Percentiles rank a stretch among this genome's conserved stretches.
Evolutionary conservation across 1,284 basidiomycete species (phyloP).

Genomic region (Cystobasidiaceae sp.): DNA sequence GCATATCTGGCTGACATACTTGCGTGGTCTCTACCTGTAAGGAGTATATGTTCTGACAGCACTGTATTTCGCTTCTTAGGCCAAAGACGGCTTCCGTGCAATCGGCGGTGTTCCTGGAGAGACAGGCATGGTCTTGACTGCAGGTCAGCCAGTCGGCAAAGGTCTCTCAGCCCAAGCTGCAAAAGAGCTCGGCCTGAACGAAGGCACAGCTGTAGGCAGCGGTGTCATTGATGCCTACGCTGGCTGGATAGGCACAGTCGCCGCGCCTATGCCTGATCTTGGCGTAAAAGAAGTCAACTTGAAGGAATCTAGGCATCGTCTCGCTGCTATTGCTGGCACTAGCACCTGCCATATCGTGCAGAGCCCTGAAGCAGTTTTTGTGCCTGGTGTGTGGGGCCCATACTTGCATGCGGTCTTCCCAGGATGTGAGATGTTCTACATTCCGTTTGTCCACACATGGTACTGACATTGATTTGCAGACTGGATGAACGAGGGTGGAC

Average conservation of each 20-base stretch:
- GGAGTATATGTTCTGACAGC: neutral
- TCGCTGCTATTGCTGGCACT: constrained; percentile 92
- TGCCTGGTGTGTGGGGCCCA: constrained; percentile 93
- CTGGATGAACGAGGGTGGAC: constrained; percentile 98
- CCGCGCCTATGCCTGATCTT: constrained; percentile 61
- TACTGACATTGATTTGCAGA: constrained; percentile 36
- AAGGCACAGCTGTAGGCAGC: constrained; percentile 90
- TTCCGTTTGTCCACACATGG: neutral
- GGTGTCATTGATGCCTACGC: constrained; percentile 97
- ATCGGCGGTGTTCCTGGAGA: constrained; percentile 65
- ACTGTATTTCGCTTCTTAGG: constrained; percentile 38
- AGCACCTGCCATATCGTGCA: constrained; percentile 88
- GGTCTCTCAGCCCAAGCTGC: constrained; percentile 77
- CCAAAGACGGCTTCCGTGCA: constrained; percentile 62
- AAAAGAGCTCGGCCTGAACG: constrained; percentile 72
- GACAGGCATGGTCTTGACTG: constrained; percentile 66
- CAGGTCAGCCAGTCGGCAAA: constrained; percentile 81
- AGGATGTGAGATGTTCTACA: constrained; percentile 53
- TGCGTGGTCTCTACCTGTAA: neutral
- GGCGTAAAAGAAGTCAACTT: constrained; percentile 53
- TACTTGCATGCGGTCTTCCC: constrained; percentile 86
- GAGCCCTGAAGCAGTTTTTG: constrained; percentile 71
- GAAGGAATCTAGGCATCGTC: constrained; percentile 68
- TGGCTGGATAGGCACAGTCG: constrained; percentile 97
- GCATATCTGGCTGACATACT: neutral